These are phyloP conservation scores for Zangia roseola DNA, from an alignment of 768 basidiomycete species.

Conservation along the genomic window DNA sequence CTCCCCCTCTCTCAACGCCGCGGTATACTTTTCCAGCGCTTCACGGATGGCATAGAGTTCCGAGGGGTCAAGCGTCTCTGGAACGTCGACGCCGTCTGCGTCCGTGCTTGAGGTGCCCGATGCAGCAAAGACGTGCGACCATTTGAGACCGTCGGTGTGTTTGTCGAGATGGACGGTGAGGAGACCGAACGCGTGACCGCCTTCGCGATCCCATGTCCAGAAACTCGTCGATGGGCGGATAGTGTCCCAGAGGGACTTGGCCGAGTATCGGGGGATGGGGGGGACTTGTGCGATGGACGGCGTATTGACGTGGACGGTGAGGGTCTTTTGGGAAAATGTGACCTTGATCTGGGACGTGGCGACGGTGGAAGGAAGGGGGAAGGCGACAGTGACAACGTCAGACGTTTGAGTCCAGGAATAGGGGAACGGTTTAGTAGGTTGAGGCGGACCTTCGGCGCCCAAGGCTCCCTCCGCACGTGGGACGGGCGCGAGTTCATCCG, in stretches of 20 bases:
- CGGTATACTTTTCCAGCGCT: constrained; percentile 83
- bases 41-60: constrained; percentile 80
- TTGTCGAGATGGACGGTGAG: constrained; percentile 89
- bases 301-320: constrained; percentile 61
- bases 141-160: constrained; percentile 75
- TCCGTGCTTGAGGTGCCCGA: constrained; percentile 35
- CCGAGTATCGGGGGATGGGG: constrained; percentile 56
- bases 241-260: constrained; percentile 72
- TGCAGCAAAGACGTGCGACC: constrained; percentile 81
- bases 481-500: constrained; percentile 68
- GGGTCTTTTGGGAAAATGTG: constrained; percentile 57
- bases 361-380: constrained; percentile 77
- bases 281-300: constrained; percentile 30
- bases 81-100: constrained; percentile 62
- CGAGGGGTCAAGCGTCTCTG: constrained; percentile 85
- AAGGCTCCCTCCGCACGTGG: constrained; percentile 61
- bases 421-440: constrained; percentile 59
- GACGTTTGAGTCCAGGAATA: constrained; percentile 93
- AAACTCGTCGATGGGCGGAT: constrained; percentile 78
- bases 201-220: constrained; percentile 91
- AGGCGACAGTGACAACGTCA: constrained; percentile 79
- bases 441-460: constrained; percentile 34
- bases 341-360: constrained; percentile 64
- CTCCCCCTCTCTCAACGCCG: constrained; percentile 54
- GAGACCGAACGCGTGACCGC: constrained; percentile 61